These are phyloP conservation scores for Aspergillus ibericus DNA, from an alignment of 2,329 filamentous ascomycete genomes.

Conservation along the genomic window DNA sequence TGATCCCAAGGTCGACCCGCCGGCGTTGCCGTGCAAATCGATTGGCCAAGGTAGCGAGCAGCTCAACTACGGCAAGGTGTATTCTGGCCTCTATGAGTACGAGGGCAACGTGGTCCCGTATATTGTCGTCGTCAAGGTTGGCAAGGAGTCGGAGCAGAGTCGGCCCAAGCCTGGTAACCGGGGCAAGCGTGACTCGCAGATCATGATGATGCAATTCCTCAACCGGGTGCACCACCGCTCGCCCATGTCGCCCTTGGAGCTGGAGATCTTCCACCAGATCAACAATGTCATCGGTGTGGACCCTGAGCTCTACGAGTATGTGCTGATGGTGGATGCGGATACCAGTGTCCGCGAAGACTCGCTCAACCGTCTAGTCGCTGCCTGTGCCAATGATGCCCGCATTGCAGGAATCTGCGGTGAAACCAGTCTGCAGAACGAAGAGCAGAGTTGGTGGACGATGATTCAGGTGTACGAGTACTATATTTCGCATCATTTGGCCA, in stretches of 20 bases:
- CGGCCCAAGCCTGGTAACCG: slow-evolving; percentile 95
- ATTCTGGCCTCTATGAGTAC: slow-evolving; percentile 94
- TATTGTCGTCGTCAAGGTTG: slow-evolving; percentile 92
- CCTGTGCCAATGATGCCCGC: slow-evolving; percentile 89
- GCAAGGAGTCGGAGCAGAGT: slow-evolving; percentile 89
- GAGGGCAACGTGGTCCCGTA: slow-evolving; percentile 98
- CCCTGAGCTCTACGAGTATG: slow-evolving; percentile 93
- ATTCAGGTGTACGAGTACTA: slow-evolving; percentile 99
- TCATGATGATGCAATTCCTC: slow-evolving; percentile 93
- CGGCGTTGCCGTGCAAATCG: slow-evolving; percentile 89
- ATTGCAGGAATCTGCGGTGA: slow-evolving; percentile 98
- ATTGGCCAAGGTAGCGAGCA: slow-evolving; percentile 86
- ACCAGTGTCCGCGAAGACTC: slow-evolving; percentile 91
- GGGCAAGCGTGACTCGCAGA: slow-evolving; percentile 97
- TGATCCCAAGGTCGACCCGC: slow-evolving; percentile 93
- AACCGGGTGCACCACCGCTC: slow-evolving; percentile 94
- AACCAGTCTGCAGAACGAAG: slow-evolving; percentile 92
- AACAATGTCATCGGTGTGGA: slow-evolving; percentile 99
- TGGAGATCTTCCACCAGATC: slow-evolving; percentile 99
- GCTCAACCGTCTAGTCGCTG: slow-evolving; percentile 85
- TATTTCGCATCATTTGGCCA: slow-evolving; percentile 94
- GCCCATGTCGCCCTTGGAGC: slow-evolving; percentile 91
- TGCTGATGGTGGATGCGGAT: slow-evolving; percentile 97
- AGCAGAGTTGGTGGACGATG: slow-evolving; percentile 98
- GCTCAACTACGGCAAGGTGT: slow-evolving; percentile 97